These are phyloP conservation scores for Candida pseudoviswanathii DNA, from an alignment of 1,139 yeast genomes.

Conservation along the genomic window DNA sequence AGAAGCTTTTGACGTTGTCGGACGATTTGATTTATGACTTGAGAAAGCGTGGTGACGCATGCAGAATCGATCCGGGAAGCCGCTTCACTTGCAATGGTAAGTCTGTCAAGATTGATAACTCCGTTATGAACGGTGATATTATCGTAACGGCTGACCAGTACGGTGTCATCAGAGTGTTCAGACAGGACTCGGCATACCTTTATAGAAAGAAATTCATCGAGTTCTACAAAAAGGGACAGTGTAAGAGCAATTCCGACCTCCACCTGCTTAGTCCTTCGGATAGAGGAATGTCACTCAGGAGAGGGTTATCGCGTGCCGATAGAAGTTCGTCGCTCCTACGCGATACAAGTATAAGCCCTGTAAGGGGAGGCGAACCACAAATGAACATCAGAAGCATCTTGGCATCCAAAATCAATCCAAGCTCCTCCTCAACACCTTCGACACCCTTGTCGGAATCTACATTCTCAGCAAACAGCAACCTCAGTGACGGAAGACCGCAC, in stretches of 20 bases:
- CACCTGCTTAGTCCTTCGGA: slow-evolving; percentile 7
- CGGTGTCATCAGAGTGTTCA: slow-evolving; percentile 74
- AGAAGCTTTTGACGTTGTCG: slow-evolving; percentile 64
- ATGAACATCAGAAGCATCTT: slow-evolving; percentile 9
- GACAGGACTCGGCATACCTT: slow-evolving; percentile 70
- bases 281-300: slow-evolving; percentile 5
- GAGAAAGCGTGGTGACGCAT: slow-evolving; percentile 29
- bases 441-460: slow-evolving; percentile 1
- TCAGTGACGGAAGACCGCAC: not conserved
- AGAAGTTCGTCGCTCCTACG: not conserved
- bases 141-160: slow-evolving; percentile 76
- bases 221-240: slow-evolving; percentile 16
- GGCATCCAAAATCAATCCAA: slow-evolving; percentile 8
- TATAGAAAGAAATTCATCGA: slow-evolving; percentile 29
- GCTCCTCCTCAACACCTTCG: not conserved
- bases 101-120: slow-evolving; percentile 25
- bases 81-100: slow-evolving; percentile 12
- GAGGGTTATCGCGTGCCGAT: slow-evolving; percentile 7
- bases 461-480: not conserved
- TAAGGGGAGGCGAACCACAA: slow-evolving; percentile 9
- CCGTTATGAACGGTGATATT: slow-evolving; percentile 41
- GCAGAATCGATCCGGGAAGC: slow-evolving; percentile 12
- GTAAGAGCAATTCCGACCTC: slow-evolving; percentile 2
- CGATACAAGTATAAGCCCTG: slow-evolving; percentile 6
- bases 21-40: slow-evolving; percentile 80